A percentile compares a stretch with the other conserved stretches of the same genome.
Conservation (phyloP, 306 rosid genomes). For the Malus sylvestris region DNA sequence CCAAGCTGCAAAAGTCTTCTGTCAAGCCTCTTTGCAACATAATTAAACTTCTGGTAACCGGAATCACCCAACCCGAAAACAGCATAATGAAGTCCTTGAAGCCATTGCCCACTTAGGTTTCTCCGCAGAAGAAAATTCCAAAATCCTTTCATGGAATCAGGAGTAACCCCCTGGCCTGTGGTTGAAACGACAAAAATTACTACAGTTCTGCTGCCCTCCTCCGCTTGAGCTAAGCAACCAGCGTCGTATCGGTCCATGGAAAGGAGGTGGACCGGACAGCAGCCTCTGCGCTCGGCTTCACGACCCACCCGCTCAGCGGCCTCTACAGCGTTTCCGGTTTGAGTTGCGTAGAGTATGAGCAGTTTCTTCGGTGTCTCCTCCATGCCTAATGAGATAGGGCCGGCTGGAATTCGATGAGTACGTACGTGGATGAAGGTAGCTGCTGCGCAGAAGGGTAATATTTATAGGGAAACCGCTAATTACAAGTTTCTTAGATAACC, state of each 20-base stretch:
- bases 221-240: too few species aligned
- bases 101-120: slow-evolving; percentile 58
- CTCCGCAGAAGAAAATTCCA: slow-evolving; percentile 79
- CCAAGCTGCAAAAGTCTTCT: slow-evolving; percentile 79
- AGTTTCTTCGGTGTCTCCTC: too few species aligned
- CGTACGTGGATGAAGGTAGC: too few species aligned
- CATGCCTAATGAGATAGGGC: too few species aligned
- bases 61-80: slow-evolving; percentile 96
- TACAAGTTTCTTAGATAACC: too few species aligned
- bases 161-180: slow-evolving; percentile 79
- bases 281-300: slow-evolving; percentile 31
- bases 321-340: slow-evolving; percentile 86
- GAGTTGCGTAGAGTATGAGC: slow-evolving; percentile 53
- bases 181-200: too few species aligned
- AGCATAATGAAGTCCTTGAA: slow-evolving; percentile 56
- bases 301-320: slow-evolving; percentile 45
- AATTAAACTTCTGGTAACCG: slow-evolving; percentile 78
- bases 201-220: too few species aligned
- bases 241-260: slow-evolving; percentile 5
- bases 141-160: slow-evolving; percentile 88
- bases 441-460: too few species aligned
- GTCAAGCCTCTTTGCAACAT: slow-evolving; percentile 92
- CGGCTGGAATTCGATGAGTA: too few species aligned
- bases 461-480: too few species aligned
- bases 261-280: slow-evolving; percentile 39